Evolutionary conservation across 1,284 basidiomycete species (phyloP), one percentile per base, ranked within the genome.

Genomic region (Coriolopsis trogii): DNA sequence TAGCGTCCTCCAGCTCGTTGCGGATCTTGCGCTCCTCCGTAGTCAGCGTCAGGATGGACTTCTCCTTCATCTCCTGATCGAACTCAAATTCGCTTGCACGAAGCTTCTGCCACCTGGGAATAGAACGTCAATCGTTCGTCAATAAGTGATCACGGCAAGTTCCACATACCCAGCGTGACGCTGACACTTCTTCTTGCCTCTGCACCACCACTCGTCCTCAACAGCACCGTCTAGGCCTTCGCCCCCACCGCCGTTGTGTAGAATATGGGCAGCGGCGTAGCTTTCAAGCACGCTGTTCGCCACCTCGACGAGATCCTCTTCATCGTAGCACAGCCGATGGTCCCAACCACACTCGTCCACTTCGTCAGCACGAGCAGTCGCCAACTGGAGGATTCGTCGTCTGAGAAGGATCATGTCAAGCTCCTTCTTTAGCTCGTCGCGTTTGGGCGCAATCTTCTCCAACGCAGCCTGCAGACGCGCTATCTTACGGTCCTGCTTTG

Each of bases 321-420:
- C 87, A 23, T 85, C 85, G 65, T 87, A 85, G 54, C 87, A 88
- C n/a, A 94, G 73, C 24, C 91, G 76, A 60, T 85, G 83, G 67
- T 94, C 91, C 84, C 91, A 93, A 1, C 91, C 91, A 69, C 91
- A 94, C 56, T 82, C 79, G 9, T 78, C 79, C 18, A 81, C 65
- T 15, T 70, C 69, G 47, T 82, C 81, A 9, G 85, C 80, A 21
- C 87, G 76, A 37, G 80, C 80, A 7, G 72, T 75, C 7, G 89
- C 89, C 28, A 89, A 74, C 46, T 82, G 77, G 15, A 89, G 69
- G 23, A 92, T 64, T 51, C 77, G 76, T 69, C 87, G 84, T 44
- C 89, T 75, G 83, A 85, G 89, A 2, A 76, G 53, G 6, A 88
- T 73, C 31, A 82, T 73, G 49, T 89, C 87, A 73, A 89, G 76